phyloP scores from a whole-genome alignment of 2,329 filamentous ascomycete genomes.

The Talaromyces sp. region DNA sequence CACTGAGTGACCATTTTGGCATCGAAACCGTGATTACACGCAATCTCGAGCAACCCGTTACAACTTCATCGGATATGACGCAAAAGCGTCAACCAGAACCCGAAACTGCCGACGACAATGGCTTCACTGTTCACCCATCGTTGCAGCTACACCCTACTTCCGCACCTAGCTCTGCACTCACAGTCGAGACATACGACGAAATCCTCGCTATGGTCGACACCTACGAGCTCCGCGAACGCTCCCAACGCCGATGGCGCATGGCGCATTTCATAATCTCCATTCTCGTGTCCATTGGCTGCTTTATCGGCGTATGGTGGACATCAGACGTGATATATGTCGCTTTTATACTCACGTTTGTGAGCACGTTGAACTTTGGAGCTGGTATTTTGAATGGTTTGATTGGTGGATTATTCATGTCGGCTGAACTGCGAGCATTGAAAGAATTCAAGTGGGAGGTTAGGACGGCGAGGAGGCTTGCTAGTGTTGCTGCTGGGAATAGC shows the following conservation, averaged over 20 bases:
- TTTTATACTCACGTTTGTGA: constrained; percentile 77
- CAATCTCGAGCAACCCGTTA: constrained; percentile 4
- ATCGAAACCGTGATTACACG: constrained; percentile 71
- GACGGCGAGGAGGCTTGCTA: constrained; percentile 55
- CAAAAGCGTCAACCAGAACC: constrained; percentile 16
- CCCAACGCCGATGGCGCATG: constrained; percentile 70
- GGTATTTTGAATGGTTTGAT: constrained; percentile 84
- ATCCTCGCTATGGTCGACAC: constrained; percentile 68
- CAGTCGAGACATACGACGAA: constrained; percentile 61
- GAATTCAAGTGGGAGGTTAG: constrained; percentile 94
- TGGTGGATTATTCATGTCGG: constrained; percentile 79
- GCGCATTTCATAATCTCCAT: constrained; percentile 71
- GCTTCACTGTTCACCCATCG: constrained; percentile 14
- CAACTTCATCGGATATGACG: constrained; percentile 11
- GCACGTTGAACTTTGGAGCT: constrained; percentile 71
- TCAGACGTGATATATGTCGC: constrained; percentile 63
- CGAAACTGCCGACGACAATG: constrained; percentile 23
- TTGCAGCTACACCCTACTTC: constrained; percentile 18
- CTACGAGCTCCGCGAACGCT: constrained; percentile 69
- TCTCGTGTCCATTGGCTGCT: constrained; percentile 67
- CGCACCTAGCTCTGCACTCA: constrained; percentile 37
- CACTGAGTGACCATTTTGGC: constrained; percentile 91
- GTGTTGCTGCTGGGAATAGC: constrained; percentile 14
- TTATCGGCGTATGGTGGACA: constrained; percentile 83
- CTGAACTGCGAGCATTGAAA: constrained; percentile 75